phyloP scores from a whole-genome alignment of 257 asterid genomes.

The Solanum corneliomulleri region DNA sequence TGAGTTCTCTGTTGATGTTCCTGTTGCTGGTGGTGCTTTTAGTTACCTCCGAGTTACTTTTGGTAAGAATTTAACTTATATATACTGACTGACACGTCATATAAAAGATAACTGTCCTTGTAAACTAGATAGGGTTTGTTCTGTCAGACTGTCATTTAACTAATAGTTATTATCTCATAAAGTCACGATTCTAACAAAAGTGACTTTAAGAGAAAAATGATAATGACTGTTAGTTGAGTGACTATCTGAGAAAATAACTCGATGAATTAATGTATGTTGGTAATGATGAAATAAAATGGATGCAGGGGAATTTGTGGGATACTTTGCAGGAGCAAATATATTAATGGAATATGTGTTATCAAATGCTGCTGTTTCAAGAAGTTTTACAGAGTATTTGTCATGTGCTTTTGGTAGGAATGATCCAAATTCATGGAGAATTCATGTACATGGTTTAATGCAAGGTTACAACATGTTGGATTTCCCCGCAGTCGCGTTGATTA shows the following conservation, averaged over 20 bases:
- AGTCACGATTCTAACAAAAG: neutral
- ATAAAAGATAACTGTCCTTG: neutral
- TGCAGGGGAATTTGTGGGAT: slow-evolving; percentile 36
- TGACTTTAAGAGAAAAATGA: neutral
- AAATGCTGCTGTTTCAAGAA: slow-evolving; percentile 36
- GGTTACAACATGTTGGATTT: slow-evolving; percentile 37
- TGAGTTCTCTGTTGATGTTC: slow-evolving; percentile 23
- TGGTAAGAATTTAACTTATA: slow-evolving; percentile 1
- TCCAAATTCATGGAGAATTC: slow-evolving; percentile 25
- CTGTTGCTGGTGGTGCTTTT: slow-evolving; percentile 38
- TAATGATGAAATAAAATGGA: neutral
- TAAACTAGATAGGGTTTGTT: neutral
- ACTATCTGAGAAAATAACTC: neutral
- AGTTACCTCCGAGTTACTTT: slow-evolving; percentile 33
- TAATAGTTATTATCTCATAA: neutral
- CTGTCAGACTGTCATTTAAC: neutral
- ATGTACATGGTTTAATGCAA: slow-evolving; percentile 17
- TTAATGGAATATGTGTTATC: slow-evolving; percentile 35
- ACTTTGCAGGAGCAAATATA: slow-evolving; percentile 34
- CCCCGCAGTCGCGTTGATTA: slow-evolving; percentile 5
- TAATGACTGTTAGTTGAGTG: neutral
- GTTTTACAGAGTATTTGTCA: slow-evolving; percentile 30
- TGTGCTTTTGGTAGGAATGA: slow-evolving; percentile 16
- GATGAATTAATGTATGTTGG: neutral
- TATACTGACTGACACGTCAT: neutral